These are phyloP conservation scores for Blastomyces emzantsi DNA, from an alignment of 2,329 filamentous ascomycete genomes.

Conservation along the genomic window DNA sequence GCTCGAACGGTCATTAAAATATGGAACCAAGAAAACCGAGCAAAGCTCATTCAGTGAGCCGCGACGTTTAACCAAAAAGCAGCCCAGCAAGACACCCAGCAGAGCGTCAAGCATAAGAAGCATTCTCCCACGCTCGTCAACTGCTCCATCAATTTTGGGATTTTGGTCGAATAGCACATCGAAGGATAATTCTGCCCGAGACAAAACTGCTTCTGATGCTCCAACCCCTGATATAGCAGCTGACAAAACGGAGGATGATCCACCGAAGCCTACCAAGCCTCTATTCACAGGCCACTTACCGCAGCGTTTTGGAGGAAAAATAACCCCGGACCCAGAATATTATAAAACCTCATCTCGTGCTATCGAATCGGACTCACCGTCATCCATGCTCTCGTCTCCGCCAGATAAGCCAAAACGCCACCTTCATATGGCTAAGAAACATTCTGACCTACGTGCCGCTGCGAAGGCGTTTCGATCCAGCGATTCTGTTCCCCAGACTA, in stretches of 20 bases:
- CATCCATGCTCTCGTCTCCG: not conserved
- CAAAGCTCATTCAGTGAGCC: slow-evolving; percentile 10
- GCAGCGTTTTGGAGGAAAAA: slow-evolving; percentile 2
- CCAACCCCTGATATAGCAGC: not conserved
- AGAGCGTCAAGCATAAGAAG: slow-evolving; percentile 16
- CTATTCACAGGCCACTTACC: slow-evolving; percentile 12
- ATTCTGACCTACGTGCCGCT: slow-evolving; percentile 15
- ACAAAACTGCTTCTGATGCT: slow-evolving; percentile 6
- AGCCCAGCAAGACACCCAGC: slow-evolving; percentile 13
- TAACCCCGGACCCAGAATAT: slow-evolving; percentile 10
- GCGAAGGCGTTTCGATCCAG: slow-evolving; percentile 7
- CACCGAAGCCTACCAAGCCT: slow-evolving; percentile 4
- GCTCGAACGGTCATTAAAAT: slow-evolving; percentile 14
- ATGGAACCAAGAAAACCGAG: slow-evolving; percentile 9
- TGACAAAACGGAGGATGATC: not conserved
- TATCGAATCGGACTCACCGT: slow-evolving; percentile 2
- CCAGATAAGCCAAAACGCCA: slow-evolving; percentile 7
- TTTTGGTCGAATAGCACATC: slow-evolving; percentile 15
- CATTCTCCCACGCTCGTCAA: slow-evolving; percentile 13
- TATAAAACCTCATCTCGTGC: slow-evolving; percentile 5
- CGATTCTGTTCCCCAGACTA: not conserved
- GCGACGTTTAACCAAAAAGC: slow-evolving; percentile 16
- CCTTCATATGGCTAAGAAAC: slow-evolving; percentile 16
- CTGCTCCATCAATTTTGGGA: slow-evolving; percentile 14
- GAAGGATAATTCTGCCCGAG: slow-evolving; percentile 12